phyloP scores from a whole-genome alignment of 345 rosid species.

The Rhizophora apiculata region DNA sequence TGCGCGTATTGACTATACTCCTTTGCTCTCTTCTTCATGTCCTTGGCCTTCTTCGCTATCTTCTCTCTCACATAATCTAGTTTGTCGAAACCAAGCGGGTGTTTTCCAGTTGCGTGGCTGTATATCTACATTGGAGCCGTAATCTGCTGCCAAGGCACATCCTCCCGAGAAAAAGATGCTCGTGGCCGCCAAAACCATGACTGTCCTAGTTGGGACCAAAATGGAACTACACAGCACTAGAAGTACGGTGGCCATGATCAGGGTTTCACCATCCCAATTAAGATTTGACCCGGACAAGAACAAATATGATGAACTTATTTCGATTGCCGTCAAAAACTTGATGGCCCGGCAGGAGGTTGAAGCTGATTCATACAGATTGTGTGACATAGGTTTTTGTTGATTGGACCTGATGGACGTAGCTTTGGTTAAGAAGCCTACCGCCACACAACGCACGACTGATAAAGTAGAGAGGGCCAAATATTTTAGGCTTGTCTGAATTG shows the following conservation, averaged over 20 bases:
- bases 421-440: no score
- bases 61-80: constrained; percentile 45
- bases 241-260: constrained; percentile 53
- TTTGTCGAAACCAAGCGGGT: constrained; percentile 56
- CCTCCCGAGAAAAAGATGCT: constrained; percentile 60
- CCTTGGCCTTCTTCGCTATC: constrained; percentile 35
- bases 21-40: constrained; percentile 46
- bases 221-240: constrained; percentile 62
- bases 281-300: constrained; percentile 51
- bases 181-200: constrained; percentile 14
- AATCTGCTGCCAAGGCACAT: constrained; percentile 51
- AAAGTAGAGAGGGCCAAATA: no score
- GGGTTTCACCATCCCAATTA: constrained; percentile 48
- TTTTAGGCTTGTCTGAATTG: no score
- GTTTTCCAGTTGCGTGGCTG: constrained; percentile 52
- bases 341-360: constrained; percentile 34
- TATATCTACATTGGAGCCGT: constrained; percentile 62
- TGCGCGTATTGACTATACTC: constrained; percentile 56
- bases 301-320: constrained; percentile 37
- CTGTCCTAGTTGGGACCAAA: constrained; percentile 53
- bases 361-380: constrained; percentile 16
- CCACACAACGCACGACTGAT: no score
- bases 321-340: constrained; percentile 50
- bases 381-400: constrained; percentile 23
- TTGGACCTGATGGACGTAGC: constrained; percentile 11